phyloP scores from a whole-genome alignment of 164 flowering plant genomes.

The Taxillus chinensis region DNA sequence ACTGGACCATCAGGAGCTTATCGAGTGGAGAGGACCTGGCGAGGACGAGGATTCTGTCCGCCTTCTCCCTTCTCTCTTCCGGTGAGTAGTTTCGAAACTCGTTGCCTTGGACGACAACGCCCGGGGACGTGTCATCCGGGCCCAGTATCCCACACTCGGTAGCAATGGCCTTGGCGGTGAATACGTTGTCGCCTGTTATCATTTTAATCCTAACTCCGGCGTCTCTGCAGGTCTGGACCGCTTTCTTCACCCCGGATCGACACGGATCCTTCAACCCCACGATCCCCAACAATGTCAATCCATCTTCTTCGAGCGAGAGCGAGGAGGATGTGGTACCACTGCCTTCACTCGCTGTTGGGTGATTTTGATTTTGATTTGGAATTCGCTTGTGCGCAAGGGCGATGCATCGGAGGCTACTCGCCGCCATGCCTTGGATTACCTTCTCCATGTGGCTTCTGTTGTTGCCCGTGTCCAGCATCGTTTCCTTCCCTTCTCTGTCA shows the following conservation, averaged over 20 bases:
- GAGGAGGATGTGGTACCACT: slow-evolving; percentile 2
- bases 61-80: slow-evolving; percentile 41
- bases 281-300: slow-evolving; percentile 44
- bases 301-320: slow-evolving; percentile 33
- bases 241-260: slow-evolving; percentile 44
- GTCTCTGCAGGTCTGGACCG: slow-evolving; percentile 39
- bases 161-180: slow-evolving; percentile 73
- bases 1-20: slow-evolving; percentile 66
- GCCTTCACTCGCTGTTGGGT: neutral
- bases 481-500: slow-evolving; percentile 21
- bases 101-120: slow-evolving; percentile 48
- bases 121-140: slow-evolving; percentile 12
- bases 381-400: slow-evolving; percentile 54
- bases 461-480: slow-evolving; percentile 18
- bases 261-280: slow-evolving; percentile 77
- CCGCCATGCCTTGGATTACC: slow-evolving; percentile 66
- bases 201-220: slow-evolving; percentile 66
- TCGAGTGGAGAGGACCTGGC: slow-evolving; percentile 72
- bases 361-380: slow-evolving; percentile 6
- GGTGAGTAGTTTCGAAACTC: slow-evolving; percentile 50
- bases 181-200: slow-evolving; percentile 77
- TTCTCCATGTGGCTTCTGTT: slow-evolving; percentile 21
- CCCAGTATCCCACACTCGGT: slow-evolving; percentile 65
- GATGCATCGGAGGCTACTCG: slow-evolving; percentile 63
- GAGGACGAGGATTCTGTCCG: slow-evolving; percentile 53